Evolutionary conservation across 371 early-diverging fungal genomes (phyloP).

Genomic region (Batkoa obscura): DNA sequence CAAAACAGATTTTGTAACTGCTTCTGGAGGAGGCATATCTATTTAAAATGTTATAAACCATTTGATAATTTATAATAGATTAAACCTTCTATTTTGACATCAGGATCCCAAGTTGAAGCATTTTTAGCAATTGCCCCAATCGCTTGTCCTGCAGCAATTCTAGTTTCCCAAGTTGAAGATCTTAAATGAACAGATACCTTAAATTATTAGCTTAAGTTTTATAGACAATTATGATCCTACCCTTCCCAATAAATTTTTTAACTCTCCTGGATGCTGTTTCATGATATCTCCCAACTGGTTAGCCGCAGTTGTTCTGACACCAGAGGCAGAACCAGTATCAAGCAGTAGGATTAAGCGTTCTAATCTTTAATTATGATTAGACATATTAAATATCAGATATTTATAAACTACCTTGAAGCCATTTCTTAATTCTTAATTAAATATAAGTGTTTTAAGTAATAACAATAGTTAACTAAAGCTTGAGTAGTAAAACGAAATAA

Average conservation of each 20-base stretch:
- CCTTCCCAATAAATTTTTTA: conserved; percentile 66
- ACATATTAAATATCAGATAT: not conserved
- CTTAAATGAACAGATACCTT: conserved; percentile 70
- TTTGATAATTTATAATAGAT: not conserved
- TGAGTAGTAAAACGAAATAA: no score
- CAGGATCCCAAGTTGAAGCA: conserved; percentile 67
- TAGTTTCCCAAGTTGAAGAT: conserved; percentile 85
- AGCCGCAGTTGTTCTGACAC: conserved; percentile 79
- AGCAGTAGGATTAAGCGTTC: conserved; percentile 83
- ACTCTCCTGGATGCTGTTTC: conserved; percentile 80
- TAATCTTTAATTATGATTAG: conserved; percentile 26
- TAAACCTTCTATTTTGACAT: conserved; percentile 6
- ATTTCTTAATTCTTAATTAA: not conserved
- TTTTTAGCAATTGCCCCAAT: conserved; percentile 76
- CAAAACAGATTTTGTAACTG: conserved; percentile 7
- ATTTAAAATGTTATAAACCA: not conserved
- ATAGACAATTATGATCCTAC: conserved; percentile 16
- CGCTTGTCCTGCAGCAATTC: conserved; percentile 85
- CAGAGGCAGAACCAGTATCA: conserved; percentile 79
- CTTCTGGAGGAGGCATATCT: conserved; percentile 6
- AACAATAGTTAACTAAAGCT: no score
- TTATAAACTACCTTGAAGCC: not conserved
- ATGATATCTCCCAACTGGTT: conserved; percentile 89
- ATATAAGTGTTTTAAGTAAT: no score
- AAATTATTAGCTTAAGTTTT: not conserved